Base-by-base conservation (phyloP, 441 rosid species). In the Populus hybrid region DNA sequence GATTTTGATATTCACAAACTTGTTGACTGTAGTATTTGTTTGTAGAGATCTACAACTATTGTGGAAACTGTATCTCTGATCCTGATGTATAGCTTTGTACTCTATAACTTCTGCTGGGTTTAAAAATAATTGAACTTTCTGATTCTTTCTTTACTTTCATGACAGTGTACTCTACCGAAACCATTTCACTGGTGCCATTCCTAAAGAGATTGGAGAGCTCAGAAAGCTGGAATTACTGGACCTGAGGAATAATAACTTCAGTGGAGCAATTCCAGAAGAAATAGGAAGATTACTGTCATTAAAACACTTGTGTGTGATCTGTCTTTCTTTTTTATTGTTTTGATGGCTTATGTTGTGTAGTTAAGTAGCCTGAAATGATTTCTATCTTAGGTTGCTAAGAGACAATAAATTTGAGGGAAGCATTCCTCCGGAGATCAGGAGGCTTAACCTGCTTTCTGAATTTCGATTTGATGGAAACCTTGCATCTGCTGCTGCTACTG, bases 201-300 rank as follows among this genome's bases (percentile, higher is more conserved):
- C 99, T 18, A 77, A 82, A 82, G 97, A 92, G 84, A 81, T 89
- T 75, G 91, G 89, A 79, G 82, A 75, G 38, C 92, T 95, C 24
- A 16, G 68, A 20, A 83, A 87, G 73, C 82, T 94, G 20, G 87
- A 92, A 82, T 45, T 92, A 59, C 85, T 94, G 83, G 99, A 92
- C 77, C 83, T 94, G 78, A 90, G 95, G 81, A 85, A 85, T 14
- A 94, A 92, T 85, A 84, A 90, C 78, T 84, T 96, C 69, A 80
- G 74, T 69, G 98, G 97, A 82, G 83, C 63, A 33, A 79, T 96
- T 84, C 98, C 98, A 28, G 77, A 38, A 12, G 93, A 88, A 75
- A 77, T 93, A 80, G 76, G 82, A 79, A 74, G 70, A 64, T 75
- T 84, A 79, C 66, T 59, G 29, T 84, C 93, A 21, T 87, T 86